Conservation (phyloP, 208 protist genomes). For the Leishmania braziliensis region DNA sequence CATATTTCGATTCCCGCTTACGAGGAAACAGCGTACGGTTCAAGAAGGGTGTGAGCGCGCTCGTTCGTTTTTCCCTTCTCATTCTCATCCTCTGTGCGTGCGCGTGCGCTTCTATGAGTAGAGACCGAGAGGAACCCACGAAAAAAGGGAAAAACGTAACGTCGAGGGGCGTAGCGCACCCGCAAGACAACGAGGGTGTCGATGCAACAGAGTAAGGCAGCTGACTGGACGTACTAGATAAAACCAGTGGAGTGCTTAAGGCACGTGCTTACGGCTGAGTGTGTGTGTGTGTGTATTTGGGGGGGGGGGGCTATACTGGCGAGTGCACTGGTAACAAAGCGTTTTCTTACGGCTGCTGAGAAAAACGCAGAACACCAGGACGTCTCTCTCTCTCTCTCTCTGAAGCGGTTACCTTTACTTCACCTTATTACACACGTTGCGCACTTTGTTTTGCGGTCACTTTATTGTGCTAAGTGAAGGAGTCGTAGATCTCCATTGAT, state of each 20-base stretch:
- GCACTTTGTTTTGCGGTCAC: not conserved
- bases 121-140: not conserved
- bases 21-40: not conserved
- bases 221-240: not conserved
- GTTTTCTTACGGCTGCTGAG: not conserved
- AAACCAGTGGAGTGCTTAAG: not conserved
- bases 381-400: not conserved
- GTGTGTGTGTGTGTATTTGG: not conserved
- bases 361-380: not conserved
- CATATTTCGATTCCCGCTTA: not conserved
- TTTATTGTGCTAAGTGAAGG: not conserved
- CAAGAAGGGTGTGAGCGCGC: not conserved
- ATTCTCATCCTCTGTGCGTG: not conserved
- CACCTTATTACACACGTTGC: not conserved
- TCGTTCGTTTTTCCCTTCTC: not conserved
- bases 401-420: not conserved
- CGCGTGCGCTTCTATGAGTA: not conserved
- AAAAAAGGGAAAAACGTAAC: not conserved
- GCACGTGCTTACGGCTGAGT: not conserved
- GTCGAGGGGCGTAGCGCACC: not conserved
- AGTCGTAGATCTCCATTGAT: not conserved
- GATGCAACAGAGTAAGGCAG: not conserved
- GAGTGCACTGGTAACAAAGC: not conserved
- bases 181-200: not conserved
- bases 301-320: too few relatives aligned